Base-by-base conservation (phyloP, 768 basidiomycete species). In the Pseudohyphozyma bogoriensis region DNA sequence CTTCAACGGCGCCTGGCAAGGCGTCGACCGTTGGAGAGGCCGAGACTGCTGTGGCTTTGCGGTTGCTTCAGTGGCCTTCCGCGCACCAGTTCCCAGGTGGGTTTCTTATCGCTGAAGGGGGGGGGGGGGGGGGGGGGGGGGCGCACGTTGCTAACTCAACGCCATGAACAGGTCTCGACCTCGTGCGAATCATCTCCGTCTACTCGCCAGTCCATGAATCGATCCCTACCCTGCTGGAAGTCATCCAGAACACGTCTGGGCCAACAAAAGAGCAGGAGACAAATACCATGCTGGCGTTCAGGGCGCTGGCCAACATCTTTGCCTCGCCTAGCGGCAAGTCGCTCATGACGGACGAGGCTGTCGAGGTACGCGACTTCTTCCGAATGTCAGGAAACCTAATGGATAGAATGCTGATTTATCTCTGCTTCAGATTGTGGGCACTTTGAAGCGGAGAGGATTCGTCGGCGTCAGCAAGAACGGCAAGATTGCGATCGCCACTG, bases 91-190 rank as follows among this genome's bases (percentile, higher is more conserved):
- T 52, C 51, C 51, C 51, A 15, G 51, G 51, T 39, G 36, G 15
- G 51, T 20, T 8, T 18, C 18, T 3, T 9, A 13, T 24, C 8
- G 32, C 28, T n/a, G n/a, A n/a, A n/a, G n/a, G n/a, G n/a, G n/a
- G n/a, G n/a, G n/a, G n/a, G n/a, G n/a, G n/a, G n/a, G n/a, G n/a
- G n/a, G n/a, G n/a, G n/a, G n/a, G n/a, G n/a, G n/a, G n/a, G n/a
- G n/a, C n/a, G n/a, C n/a, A n/a, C n/a, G n/a, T n/a, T n/a, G n/a
- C n/a, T n/a, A n/a, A n/a, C n/a, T n/a, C n/a, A n/a, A n/a, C n/a
- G n/a, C n/a, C n/a, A n/a, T n/a, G n/a, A n/a, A 15, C 65, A 89
- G 89, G 92, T 16, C 82, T 97, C 69, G 93, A 97, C 70, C 79
- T 96, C 16, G 78, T 82, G 54, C 83, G 95, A 42, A 77, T 93